Evolutionary conservation across 73 alveolate genomes (phyloP), one percentile per base, ranked within the genome.

Genomic region (Loxodes magnus): DNA sequence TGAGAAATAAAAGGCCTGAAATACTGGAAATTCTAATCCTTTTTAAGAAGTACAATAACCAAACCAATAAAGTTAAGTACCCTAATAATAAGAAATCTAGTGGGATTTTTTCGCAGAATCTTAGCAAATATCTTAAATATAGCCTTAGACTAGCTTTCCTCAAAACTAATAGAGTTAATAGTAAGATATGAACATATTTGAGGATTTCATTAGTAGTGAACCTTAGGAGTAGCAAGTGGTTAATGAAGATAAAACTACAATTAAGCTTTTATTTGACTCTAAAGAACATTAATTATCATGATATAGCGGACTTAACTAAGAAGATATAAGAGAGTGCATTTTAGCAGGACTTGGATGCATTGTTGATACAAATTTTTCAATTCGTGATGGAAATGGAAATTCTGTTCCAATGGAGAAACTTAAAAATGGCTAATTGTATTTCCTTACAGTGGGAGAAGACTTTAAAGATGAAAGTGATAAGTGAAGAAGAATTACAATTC

Each of bases 341-440:
- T 12, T 69, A 21, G 46, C 78, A 12, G 74, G 78, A 14, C 64
- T 76, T 31, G 84, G 64, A 9, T 29, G 70, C 20, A 51, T 69
- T 4, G 33, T 57, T 35, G 84, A 69, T 41, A 39, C 65, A 19
- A 77, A 68, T 12, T 69, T 69, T 35, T 61, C 55, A 26, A 55
- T 69, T 0, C 50, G 49, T n/a, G 72, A 64, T 37, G 48, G 62
- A 20, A 49, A 46, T 30, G 84, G 84, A 23, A 48, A 59, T 28
- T 35, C 66, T 9, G 67, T 69, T 21, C 26, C 46, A 20, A 30
- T 64, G 27, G 29, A 34, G 6, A 14, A 43, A 22, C 15, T 69
- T 7, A 35, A 31, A 9, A 23, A 54, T 21, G 68, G 68, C 2
- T 68, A 42, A 34, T 16, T 22, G 6, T 69, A 69, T 28, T 16